phyloP scores from a whole-genome alignment of 1,139 yeast species.

The Cylindricascospora bacillispora region DNA sequence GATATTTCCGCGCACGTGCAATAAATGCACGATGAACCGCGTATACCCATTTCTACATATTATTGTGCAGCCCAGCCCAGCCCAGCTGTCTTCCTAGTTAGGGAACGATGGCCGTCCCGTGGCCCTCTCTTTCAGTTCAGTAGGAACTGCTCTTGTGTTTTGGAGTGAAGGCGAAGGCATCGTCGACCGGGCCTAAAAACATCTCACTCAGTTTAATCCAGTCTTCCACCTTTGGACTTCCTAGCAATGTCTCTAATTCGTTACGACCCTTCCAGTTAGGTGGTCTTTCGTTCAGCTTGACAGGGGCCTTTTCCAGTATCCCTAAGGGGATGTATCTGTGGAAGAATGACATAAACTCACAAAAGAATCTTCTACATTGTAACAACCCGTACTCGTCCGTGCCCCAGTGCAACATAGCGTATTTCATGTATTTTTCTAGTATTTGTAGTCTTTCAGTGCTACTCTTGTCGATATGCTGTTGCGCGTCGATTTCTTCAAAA shows the following conservation, averaged over 20 bases:
- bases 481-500: conserved; percentile 84
- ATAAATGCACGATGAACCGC: no score
- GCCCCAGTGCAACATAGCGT: conserved; percentile 96
- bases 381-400: conserved; percentile 90
- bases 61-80: no score
- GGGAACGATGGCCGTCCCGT: no score
- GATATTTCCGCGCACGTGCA: no score
- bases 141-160: conserved; percentile 89
- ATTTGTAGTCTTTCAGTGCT: conserved; percentile 81
- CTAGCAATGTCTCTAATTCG: conserved; percentile 82
- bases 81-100: no score
- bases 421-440: conserved; percentile 53
- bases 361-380: conserved; percentile 76
- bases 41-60: no score
- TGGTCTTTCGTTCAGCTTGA: conserved; percentile 84
- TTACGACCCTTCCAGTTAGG: conserved; percentile 91
- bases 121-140: no score
- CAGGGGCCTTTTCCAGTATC: conserved; percentile 76
- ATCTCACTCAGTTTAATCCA: conserved; percentile 97
- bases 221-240: conserved; percentile 73
- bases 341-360: conserved; percentile 89
- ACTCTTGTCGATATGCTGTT: conserved; percentile 80
- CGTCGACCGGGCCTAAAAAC: conserved; percentile 81
- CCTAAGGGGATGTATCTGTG: conserved; percentile 94
- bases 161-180: conserved; percentile 68